Conservation (phyloP, 2,329 filamentous ascomycete genomes). For the Cordyceps fumosorosea region DNA sequence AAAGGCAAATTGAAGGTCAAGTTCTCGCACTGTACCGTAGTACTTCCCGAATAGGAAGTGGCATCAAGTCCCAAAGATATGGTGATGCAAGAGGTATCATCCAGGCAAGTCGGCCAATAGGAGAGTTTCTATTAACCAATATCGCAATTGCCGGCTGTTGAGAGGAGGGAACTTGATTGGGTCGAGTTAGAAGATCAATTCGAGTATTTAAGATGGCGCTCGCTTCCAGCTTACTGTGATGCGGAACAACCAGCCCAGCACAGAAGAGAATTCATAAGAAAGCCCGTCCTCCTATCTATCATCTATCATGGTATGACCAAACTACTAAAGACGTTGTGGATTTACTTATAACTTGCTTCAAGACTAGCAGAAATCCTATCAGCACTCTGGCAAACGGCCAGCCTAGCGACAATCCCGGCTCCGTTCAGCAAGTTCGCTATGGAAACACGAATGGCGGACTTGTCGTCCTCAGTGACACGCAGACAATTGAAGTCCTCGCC, state of each 20-base stretch:
- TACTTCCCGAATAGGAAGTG: neutral
- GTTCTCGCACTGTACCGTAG: neutral
- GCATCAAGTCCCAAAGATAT: neutral
- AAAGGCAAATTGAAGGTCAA: neutral
- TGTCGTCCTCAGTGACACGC: constrained; percentile 42
- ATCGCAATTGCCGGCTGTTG: neutral
- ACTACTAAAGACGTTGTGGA: neutral
- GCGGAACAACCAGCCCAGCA: neutral
- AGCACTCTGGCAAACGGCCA: constrained; percentile 12
- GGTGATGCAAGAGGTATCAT: neutral
- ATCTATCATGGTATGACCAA: neutral
- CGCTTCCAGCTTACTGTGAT: neutral
- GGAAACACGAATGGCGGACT: constrained; percentile 29
- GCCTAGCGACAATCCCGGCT: constrained; percentile 17
- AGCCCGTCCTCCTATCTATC: neutral
- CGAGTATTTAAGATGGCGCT: neutral
- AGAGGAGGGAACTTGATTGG: neutral
- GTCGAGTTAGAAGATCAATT: neutral
- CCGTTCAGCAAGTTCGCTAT: constrained; percentile 19
- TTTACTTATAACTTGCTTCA: neutral
- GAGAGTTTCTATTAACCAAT: neutral
- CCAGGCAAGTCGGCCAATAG: neutral
- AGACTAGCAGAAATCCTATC: neutral
- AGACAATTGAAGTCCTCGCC: constrained; percentile 48
- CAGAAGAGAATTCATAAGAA: neutral